Evolutionary conservation across 2,329 filamentous ascomycete species (phyloP), one percentile per base, ranked within the genome.

Genomic region (Fusarium chuoi): DNA sequence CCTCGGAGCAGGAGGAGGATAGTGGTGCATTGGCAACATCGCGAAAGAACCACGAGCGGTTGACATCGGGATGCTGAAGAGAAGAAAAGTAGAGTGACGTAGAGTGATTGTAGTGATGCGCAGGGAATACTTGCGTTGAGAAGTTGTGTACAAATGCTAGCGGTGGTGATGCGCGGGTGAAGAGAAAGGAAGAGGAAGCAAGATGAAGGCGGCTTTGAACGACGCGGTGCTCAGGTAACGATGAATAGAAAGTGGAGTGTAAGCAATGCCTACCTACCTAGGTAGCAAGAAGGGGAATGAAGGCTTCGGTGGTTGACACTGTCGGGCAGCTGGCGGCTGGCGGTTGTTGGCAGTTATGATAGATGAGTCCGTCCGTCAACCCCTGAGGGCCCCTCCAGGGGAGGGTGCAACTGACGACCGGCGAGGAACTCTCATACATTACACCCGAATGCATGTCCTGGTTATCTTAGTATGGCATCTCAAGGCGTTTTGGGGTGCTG

Each of bases 61-160:
- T 44, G 41, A 24, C 15, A 12, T 42, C 41, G 1, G 1, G n/a
- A 44, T 44, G 41, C n/a, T 0, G 22, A 42, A 24, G 14, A 4
- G 17, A 8, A 10, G 8, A n/a, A 7, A n/a, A 6, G 11, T 14
- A 33, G 13, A 33, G 30, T 33, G 30, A 14, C 5, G 3, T 42
- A 17, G 41, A 42, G 8, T 42, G 14, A 4, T 30, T 30, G 12
- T 30, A 30, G 6, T 15, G 4, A 30, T 15, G 13, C 13, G 13
- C 13, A 4, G 44, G 3, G 0, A 4, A 28, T 6, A 22, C 20
- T 22, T 28, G 13, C 2, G 18, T 10, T 15, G 13, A 15, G 9
- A 48, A 48, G 20, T 48, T 48, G 1, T 14, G 7, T 22, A 18
- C 14, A 22, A 46, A 48, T 6, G 20, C 13, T 7, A 48, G 45